Evolutionary conservation across 306 rosid genomes (phyloP), one percentile per base, ranked within the genome.

Genomic region (Vigna radiata): DNA sequence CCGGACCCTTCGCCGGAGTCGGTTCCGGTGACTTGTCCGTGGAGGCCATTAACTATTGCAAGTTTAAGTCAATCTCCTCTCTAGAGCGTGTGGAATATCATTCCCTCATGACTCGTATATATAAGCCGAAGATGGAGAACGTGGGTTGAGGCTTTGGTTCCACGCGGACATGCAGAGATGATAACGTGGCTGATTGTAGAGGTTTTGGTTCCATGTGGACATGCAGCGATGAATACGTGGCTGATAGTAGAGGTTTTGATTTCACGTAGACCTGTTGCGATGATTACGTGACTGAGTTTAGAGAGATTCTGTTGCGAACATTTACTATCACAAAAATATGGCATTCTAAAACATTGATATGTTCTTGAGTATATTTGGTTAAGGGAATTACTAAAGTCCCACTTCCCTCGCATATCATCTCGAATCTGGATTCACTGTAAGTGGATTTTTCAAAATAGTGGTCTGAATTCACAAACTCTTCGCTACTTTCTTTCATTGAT

Each of bases 1-100:
- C 80, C 21, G 19, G 7, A 3, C 37, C 77, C 71, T 46, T 60
- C 10, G 70, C 72, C 14, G 85, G 76, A 47, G 73, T 74, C 10
- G 88, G 81, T 46, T 64, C 64, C 60, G 82, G 75, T 71, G 82
- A 77, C 79, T 71, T 65, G 50, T 77, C 82, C 4, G 82, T 71
- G 9, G 82, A 77, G 5, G 82, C 58, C 85, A 82, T 77, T 82
- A 39, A 23, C 36, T 15, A 7, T 58, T 58, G 18, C 10, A 15
- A 23, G 54, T 39, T 39, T 52, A 4, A 58, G 17, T 25, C 17
- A 12, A 1, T 55, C 4, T 41, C 10, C 2, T 39, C 10, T 39
- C 11, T 52, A 11, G 33, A 23, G 64, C n/a, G 13, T 43, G 58
- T 11, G 4, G 5, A 16, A 5, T 72, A n/a, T 69, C 41, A 10